Percentiles rank a stretch among this genome's conserved stretches.
Evolutionary conservation across 768 basidiomycete species (phyloP).

Genomic region (Trametes gibbosa): DNA sequence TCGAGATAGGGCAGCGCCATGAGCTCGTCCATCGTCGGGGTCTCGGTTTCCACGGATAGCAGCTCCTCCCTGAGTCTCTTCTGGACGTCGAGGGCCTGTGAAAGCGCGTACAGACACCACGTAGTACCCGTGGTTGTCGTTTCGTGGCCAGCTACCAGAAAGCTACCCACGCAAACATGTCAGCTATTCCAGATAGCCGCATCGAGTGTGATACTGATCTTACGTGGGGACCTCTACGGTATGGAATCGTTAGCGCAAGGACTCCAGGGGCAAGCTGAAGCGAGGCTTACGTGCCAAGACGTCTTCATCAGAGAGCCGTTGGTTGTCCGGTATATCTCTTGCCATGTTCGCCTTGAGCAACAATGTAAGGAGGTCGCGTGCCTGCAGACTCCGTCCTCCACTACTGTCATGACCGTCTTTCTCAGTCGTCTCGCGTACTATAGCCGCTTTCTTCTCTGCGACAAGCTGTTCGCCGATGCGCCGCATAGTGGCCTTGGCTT

Average conservation of each 20-base stretch:
- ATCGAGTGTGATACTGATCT: too few species aligned
- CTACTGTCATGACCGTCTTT: slow-evolving; percentile 19
- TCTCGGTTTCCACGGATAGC: slow-evolving; percentile 38
- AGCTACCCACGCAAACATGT: slow-evolving; percentile 9
- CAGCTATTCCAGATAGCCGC: too few species aligned
- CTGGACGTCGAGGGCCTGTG: slow-evolving; percentile 37
- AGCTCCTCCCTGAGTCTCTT: slow-evolving; percentile 40
- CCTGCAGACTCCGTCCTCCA: slow-evolving; percentile 1
- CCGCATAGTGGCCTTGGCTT: slow-evolving; percentile 21
- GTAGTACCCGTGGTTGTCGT: slow-evolving; percentile 39
- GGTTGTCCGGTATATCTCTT: slow-evolving; percentile 51
- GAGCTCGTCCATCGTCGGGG: slow-evolving; percentile 67
- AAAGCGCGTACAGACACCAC: slow-evolving; percentile 39
- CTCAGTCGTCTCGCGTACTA: slow-evolving; percentile 33
- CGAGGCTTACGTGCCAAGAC: slow-evolving; percentile 49
- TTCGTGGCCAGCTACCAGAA: slow-evolving; percentile 40
- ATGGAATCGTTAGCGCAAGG: neutral
- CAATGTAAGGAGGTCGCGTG: slow-evolving; percentile 25
- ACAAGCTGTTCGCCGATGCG: slow-evolving; percentile 31
- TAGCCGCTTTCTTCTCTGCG: slow-evolving; percentile 33
- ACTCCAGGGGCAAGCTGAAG: too few species aligned
- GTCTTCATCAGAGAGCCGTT: slow-evolving; percentile 59
- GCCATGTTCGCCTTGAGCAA: slow-evolving; percentile 64
- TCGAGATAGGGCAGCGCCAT: slow-evolving; percentile 68
- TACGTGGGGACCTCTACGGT: slow-evolving; percentile 26